Evolutionary conservation across 2,329 filamentous ascomycete species (phyloP), one percentile per base, ranked within the genome.

Genomic region (Scedosporium aurantiacum): DNA sequence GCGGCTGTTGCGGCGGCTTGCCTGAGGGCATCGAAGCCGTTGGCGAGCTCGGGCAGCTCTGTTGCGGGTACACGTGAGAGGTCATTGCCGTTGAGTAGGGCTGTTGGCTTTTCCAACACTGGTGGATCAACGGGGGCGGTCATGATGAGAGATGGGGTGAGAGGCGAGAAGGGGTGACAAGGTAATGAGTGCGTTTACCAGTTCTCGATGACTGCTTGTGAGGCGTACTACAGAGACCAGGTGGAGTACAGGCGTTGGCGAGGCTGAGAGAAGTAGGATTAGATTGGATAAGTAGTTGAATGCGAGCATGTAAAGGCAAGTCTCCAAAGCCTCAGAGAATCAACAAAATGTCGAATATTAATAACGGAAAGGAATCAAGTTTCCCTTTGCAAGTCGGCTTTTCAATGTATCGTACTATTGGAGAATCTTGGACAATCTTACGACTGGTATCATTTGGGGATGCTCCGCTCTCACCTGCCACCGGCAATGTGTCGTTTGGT

Each of bases 41-140:
- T 45, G 25, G 43, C 18, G 47, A 63, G 6, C 25, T 63, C 61
- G 18, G 61, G 63, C 10, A 60, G 47, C 25, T 63, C 59, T 7
- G 63, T 47, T 10, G 60, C 18, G 47, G 60, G 60, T 18, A 45
- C 27, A 14, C 60, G 37, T n/a, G 60, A 32, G 14, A 54, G 27
- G 43, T 54, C 45, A 32, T 52, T 28, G 21, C 40, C 21, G 50
- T 23, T 50, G 6, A n/a, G 40, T n/a, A 58, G 7, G 6, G 56
- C 40, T 14, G 16, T 23, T 12, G 56, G 57, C 18, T 41, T 57
- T 10, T 55, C 32, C 16, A 47, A 25, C 14, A 57, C 50, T 4
- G 61, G 63, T n/a, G 54, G 16, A 14, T 59, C 59, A 4, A 63
- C 55, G 21, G 61, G 60, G 32, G 60, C 61, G 23, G 63, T 62